Evolutionary conservation across 441 rosid genomes (phyloP).

Genomic region (Erodium chrysanthum): DNA sequence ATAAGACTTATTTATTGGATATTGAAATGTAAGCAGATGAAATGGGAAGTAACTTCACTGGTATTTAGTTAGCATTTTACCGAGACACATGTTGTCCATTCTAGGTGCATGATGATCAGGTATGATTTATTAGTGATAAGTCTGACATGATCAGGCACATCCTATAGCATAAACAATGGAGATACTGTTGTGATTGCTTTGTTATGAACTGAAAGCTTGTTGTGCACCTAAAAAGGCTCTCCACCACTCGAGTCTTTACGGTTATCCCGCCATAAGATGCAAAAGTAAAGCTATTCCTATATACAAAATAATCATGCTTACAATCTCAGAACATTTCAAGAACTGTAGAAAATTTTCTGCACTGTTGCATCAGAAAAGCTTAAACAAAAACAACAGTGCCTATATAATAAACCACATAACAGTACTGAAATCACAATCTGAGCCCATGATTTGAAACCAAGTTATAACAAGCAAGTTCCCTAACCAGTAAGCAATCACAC

Average conservation of each 20-base stretch:
- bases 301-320: not conserved
- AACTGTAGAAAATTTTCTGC: not conserved
- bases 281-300: not conserved
- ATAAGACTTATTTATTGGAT: not conserved
- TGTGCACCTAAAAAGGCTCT: not conserved
- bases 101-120: not conserved
- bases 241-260: not conserved
- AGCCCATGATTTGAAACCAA: not conserved
- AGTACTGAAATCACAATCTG: not conserved
- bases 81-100: no score
- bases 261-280: not conserved
- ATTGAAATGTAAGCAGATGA: not conserved
- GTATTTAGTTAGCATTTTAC: no score
- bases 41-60: not conserved
- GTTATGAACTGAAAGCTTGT: not conserved
- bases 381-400: not conserved
- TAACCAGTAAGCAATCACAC: not conserved
- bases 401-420: not conserved
- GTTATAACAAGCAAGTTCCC: not conserved
- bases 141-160: no score
- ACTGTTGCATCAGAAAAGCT: not conserved
- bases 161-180: not conserved
- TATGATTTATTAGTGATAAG: not conserved
- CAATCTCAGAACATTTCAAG: no score
- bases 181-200: not conserved